Conservation (phyloP, 371 early-diverging fungal genomes). For the Saksenaea oblongispora region DNA sequence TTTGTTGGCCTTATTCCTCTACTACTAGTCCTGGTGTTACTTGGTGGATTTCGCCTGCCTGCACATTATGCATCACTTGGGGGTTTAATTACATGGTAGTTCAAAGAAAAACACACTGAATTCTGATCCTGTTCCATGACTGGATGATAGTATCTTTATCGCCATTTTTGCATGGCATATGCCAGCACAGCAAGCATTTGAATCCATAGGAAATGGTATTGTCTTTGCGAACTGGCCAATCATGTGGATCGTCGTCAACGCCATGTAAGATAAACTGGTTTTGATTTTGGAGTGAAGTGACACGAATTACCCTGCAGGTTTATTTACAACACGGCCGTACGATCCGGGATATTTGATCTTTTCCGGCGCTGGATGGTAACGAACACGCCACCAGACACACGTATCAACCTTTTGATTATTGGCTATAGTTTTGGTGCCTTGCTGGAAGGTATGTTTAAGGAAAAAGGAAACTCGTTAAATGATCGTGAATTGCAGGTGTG, state of each 20-base stretch:
- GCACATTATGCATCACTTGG: slow-evolving; percentile 37
- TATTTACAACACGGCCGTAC: slow-evolving; percentile 45
- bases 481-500: slow-evolving; percentile 25
- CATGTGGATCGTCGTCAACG: slow-evolving; percentile 59
- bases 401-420: slow-evolving; percentile 44
- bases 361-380: slow-evolving; percentile 53
- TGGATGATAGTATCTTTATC: slow-evolving; percentile 43
- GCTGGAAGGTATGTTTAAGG: slow-evolving; percentile 35
- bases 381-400: slow-evolving; percentile 47
- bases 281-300: neutral
- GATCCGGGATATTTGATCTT: slow-evolving; percentile 47
- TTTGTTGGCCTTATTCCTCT: slow-evolving; percentile 50
- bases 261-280: slow-evolving; percentile 27
- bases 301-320: slow-evolving; percentile 23
- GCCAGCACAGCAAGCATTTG: slow-evolving; percentile 51
- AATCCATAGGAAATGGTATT: slow-evolving; percentile 43
- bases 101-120: neutral
- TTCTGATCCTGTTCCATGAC: neutral
- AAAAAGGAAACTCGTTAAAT: neutral
- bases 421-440: slow-evolving; percentile 50
- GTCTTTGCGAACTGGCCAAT: slow-evolving; percentile 57
- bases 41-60: slow-evolving; percentile 41
- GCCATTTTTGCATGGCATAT: slow-evolving; percentile 58
- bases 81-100: slow-evolving; percentile 42
- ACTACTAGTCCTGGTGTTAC: slow-evolving; percentile 32